A percentile compares a stretch with the other conserved stretches of the same genome.
These are phyloP conservation scores for Neofusicoccum cordaticola DNA, from an alignment of 2,329 filamentous ascomycete genomes.

Conservation along the genomic window DNA sequence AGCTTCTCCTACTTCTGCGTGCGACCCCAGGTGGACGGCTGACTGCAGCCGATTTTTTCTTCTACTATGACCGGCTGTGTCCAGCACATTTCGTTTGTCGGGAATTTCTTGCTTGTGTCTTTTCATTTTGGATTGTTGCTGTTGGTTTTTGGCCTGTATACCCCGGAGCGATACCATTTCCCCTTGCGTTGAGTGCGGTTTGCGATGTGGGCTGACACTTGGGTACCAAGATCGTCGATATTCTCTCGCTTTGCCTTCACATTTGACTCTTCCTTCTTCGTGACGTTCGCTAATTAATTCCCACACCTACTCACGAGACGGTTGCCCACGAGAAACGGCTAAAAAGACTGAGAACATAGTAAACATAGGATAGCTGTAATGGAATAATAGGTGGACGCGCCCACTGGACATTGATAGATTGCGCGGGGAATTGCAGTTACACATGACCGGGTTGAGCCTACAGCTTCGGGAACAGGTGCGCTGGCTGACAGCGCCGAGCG, in stretches of 20 bases:
- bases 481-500: neutral
- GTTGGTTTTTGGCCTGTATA: constrained; percentile 9
- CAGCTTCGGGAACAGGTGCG: neutral
- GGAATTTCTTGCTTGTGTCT: neutral
- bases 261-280: neutral
- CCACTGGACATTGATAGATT: neutral
- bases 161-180: constrained; percentile 7
- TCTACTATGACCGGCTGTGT: neutral
- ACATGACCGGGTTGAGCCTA: neutral
- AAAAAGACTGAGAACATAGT: neutral
- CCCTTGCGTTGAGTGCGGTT: constrained; percentile 1
- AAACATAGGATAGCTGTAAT: constrained; percentile 5
- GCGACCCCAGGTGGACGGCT: neutral
- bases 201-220: neutral
- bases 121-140: constrained; percentile 1
- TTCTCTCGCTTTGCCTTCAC: neutral
- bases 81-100: constrained; percentile 12
- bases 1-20: neutral
- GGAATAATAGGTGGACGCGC: constrained; percentile 12
- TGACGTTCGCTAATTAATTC: constrained; percentile 10
- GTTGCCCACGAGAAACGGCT: constrained; percentile 13
- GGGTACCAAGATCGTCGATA: neutral
- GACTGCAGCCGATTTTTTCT: neutral
- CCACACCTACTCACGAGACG: neutral
- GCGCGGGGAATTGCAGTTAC: neutral